Evolutionary conservation across 2,329 filamentous ascomycete genomes (phyloP).

Genomic region (Xylaria sp.): DNA sequence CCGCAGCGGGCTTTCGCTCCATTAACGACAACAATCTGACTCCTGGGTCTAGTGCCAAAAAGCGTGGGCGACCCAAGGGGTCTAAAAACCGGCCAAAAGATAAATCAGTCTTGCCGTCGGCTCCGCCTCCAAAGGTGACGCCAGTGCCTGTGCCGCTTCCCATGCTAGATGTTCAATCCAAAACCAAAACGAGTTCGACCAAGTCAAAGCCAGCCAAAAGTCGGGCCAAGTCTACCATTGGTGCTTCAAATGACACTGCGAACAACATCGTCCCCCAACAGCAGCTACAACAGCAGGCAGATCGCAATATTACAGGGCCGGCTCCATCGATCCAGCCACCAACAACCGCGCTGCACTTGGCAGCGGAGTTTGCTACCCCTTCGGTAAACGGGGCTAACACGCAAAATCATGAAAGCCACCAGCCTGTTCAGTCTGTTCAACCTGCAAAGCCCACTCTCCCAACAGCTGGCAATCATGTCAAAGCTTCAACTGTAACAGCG

Average conservation of each 20-base stretch:
- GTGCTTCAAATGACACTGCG: constrained; percentile 22
- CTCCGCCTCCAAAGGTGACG: constrained; percentile 40
- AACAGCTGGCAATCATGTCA: constrained; percentile 36
- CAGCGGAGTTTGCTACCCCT: constrained; percentile 23
- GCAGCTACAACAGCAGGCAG: constrained; percentile 21
- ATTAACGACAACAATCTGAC: constrained; percentile 37
- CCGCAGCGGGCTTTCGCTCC: constrained; percentile 40
- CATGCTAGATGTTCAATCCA: constrained; percentile 38
- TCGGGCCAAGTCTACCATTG: constrained; percentile 37
- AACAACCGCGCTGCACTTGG: constrained; percentile 19
- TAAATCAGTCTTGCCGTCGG: constrained; percentile 26
- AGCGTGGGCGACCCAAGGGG: constrained; percentile 57
- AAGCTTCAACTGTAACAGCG: constrained; percentile 40
- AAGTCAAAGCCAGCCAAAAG: constrained; percentile 49
- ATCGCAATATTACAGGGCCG: constrained; percentile 16
- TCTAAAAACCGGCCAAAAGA: constrained; percentile 57
- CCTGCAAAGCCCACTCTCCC: constrained; percentile 20
- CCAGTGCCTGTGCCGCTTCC: constrained; percentile 39
- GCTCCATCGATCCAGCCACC: constrained; percentile 23
- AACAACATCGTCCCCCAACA: constrained; percentile 14
- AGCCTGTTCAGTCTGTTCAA: constrained; percentile 18
- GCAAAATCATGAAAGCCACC: constrained; percentile 29
- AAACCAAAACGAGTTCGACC: constrained; percentile 40
- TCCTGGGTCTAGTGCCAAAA: constrained; percentile 43
- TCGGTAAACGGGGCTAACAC: constrained; percentile 25